Base-by-base conservation (phyloP, 805 yeast species). In the Kregervanrija delftensis region DNA sequence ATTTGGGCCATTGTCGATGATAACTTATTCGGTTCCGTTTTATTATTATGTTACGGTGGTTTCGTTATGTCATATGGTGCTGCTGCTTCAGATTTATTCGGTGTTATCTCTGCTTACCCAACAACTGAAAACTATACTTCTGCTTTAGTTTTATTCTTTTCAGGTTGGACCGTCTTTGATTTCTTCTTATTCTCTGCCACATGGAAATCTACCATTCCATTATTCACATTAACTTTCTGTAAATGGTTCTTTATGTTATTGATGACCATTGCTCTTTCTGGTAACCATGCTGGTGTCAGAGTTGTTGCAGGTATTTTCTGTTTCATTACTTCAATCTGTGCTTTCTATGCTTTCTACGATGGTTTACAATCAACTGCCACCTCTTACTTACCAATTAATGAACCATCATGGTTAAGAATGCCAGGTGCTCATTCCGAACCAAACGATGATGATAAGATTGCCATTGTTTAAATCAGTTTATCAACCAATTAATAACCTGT, bases 101-200 rank as follows among this genome's bases (percentile, higher is more conserved):
- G 74, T 5, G 72, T 74, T 34, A 50, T 52, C 2, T 57, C 59
- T 5, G 65, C 71, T 1, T 75, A 74, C 49, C 48, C 61, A 13
- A 61, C 60, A 31, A 61, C 60, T 6, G 45, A 44, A 8, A 71
- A 67, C 34, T 62, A 55, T 31, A 53, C 57, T 32, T 67, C 71
- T 43, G 78, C 76, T 8, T 54, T 71, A 39, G 80, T 76, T 9
- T 61, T 74, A 44, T 73, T 59, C 59, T 57, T 73, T 15, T 48
- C 75, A 4, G 72, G 72, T 1, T 73, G 79, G 79, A 67, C 71
- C 8, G 66, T 76, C 5, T 74, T 71, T 56, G 66, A 73, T 33
- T 66, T 69, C 45, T 49, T 73, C 47, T 60, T 72, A 56, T 61
- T 74, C 64, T 39, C 65, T 33, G 61, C 65, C 33, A 71, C 77